These are phyloP conservation scores for Acanthamoeba healyi DNA, from an alignment of 208 protist species.

Conservation along the genomic window DNA sequence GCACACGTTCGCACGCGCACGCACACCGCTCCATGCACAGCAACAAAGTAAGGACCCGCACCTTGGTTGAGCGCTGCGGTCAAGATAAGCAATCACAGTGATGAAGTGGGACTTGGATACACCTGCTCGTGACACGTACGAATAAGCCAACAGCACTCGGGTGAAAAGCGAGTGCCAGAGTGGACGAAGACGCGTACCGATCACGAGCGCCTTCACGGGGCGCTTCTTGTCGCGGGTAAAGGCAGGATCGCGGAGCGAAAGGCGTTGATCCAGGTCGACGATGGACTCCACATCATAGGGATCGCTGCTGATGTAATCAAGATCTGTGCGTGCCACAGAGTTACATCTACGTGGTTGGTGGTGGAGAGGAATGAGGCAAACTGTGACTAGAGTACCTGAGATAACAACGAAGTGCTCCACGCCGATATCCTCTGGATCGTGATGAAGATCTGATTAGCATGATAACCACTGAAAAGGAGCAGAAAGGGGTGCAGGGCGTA, in stretches of 20 bases:
- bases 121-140: not conserved
- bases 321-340: not conserved
- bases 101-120: constrained; percentile 43
- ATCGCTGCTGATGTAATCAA: constrained; percentile 33
- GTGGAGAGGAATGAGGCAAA: not conserved
- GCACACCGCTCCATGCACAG: too few relatives aligned
- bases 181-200: not conserved
- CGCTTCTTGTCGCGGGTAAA: not conserved
- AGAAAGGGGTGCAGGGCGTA: not conserved
- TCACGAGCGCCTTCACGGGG: constrained; percentile 8
- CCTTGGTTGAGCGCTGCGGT: not conserved
- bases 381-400: not conserved
- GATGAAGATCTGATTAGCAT: too few relatives aligned
- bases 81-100: constrained; percentile 15
- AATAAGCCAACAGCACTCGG: too few relatives aligned
- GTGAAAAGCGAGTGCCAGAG: not conserved
- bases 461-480: not conserved
- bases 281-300: not conserved
- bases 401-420: not conserved
- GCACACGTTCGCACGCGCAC: too few relatives aligned
- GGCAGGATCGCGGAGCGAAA: not conserved
- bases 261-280: not conserved
- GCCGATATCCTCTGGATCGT: not conserved
- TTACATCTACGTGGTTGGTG: not conserved
- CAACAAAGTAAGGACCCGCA: not conserved